Percentiles rank a stretch among this genome's conserved stretches.
phyloP scores from a whole-genome alignment of 331 rosid genomes.

The Ulmus americana region DNA sequence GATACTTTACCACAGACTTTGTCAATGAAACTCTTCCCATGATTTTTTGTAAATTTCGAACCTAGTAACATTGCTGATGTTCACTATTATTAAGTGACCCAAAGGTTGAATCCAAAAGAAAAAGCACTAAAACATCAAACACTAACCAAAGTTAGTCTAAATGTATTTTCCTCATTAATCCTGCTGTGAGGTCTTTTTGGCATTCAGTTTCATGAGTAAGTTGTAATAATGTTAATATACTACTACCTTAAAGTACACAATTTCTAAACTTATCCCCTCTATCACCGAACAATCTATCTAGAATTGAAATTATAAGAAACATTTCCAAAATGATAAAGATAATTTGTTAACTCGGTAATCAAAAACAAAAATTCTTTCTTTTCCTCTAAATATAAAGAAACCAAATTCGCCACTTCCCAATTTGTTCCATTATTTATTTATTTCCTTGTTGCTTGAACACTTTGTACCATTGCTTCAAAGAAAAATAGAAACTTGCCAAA shows the following conservation, averaged over 20 bases:
- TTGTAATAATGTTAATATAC: neutral
- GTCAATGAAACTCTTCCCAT: neutral
- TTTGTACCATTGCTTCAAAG: neutral
- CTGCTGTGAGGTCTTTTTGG: no score
- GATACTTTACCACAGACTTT: neutral
- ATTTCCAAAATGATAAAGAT: neutral
- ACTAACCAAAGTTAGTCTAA: neutral
- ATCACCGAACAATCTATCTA: no score
- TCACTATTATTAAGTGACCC: neutral
- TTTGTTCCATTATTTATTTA: neutral
- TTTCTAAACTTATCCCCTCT: neutral
- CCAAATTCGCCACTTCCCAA: no score
- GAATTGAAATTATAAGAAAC: neutral
- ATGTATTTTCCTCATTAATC: no score
- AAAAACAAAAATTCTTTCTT: no score
- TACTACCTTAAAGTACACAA: neutral
- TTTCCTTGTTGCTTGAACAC: neutral
- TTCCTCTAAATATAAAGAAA: no score
- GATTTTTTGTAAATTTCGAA: neutral
- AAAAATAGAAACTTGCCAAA: slow-evolving; percentile 4
- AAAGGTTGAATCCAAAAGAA: neutral
- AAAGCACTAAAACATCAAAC: neutral
- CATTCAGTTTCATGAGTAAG: no score
- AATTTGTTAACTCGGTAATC: no score
- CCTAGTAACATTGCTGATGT: neutral